Evolutionary conservation across 805 yeast species (phyloP).

Genomic region (Cyberlindnera saturnus): DNA sequence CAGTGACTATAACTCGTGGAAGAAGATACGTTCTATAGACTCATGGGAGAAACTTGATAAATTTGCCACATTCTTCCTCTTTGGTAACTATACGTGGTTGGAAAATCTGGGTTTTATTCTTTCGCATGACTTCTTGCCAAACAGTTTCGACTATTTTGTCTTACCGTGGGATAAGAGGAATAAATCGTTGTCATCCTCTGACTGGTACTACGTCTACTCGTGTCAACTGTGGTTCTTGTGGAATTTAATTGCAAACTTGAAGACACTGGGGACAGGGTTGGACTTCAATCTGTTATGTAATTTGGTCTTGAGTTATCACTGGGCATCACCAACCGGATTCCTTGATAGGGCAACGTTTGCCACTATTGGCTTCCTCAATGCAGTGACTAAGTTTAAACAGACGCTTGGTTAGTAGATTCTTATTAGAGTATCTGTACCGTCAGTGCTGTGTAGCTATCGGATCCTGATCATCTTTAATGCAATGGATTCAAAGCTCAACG

Average conservation of each 20-base stretch:
- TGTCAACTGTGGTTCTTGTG: conserved; percentile 15
- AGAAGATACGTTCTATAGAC: conserved; percentile 6
- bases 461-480: too few relatives aligned
- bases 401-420: background rate
- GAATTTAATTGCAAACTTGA: conserved; percentile 11
- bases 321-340: conserved; percentile 16
- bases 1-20: conserved; percentile 10
- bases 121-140: conserved; percentile 14
- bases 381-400: conserved; percentile 9
- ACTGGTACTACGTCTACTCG: conserved; percentile 20
- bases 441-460: too few relatives aligned
- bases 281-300: conserved; percentile 11
- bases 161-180: conserved; percentile 8
- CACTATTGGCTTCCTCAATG: conserved; percentile 14
- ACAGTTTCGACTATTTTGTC: conserved; percentile 8
- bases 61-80: conserved; percentile 9
- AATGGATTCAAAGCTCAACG: too few relatives aligned
- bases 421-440: too few relatives aligned
- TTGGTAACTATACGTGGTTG: conserved; percentile 13
- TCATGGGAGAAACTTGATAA: conserved; percentile 8
- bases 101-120: conserved; percentile 18
- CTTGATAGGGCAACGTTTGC: conserved; percentile 14
- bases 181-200: conserved; percentile 7
- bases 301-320: conserved; percentile 16
- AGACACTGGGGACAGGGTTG: conserved; percentile 5